Conservation (phyloP, 202 grass and related monocot species). For the Schoenoplectus triqueter region DNA sequence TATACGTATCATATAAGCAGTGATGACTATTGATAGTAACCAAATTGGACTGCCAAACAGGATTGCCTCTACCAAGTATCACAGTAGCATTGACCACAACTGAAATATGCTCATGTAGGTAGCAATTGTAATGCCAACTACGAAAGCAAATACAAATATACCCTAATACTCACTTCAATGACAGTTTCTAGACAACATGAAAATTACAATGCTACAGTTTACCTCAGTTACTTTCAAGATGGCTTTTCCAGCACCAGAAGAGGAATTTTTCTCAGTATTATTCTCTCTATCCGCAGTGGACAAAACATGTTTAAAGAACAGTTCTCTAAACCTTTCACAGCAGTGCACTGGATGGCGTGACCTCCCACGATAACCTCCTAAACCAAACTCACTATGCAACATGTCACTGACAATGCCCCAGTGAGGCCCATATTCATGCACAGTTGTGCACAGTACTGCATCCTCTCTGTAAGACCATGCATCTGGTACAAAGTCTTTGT, state of each 20-base stretch:
- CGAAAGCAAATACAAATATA: background rate
- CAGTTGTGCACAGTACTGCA: slow-evolving; percentile 75
- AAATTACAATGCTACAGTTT: slow-evolving; percentile 36
- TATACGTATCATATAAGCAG: background rate
- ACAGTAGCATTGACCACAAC: background rate
- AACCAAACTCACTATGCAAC: slow-evolving; percentile 64
- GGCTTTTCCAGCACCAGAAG: slow-evolving; percentile 87
- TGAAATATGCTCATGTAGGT: background rate
- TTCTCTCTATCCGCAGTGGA: slow-evolving; percentile 53
- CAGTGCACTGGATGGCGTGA: slow-evolving; percentile 91
- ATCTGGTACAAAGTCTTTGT: slow-evolving; percentile 65
- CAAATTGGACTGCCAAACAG: background rate
- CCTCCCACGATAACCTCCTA: slow-evolving; percentile 71
- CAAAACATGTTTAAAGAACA: slow-evolving; percentile 88
- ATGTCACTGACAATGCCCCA: slow-evolving; percentile 87
- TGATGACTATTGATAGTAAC: background rate
- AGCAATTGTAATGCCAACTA: background rate
- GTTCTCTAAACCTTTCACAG: slow-evolving; percentile 93
- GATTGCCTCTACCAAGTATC: background rate
- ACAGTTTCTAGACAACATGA: background rate
- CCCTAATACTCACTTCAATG: background rate
- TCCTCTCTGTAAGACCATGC: slow-evolving; percentile 84
- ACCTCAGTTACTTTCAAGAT: slow-evolving; percentile 91
- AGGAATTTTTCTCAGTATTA: slow-evolving; percentile 66
- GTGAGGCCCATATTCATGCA: slow-evolving; percentile 81